Evolutionary conservation across 768 basidiomycete species (phyloP).

Genomic region (Favolaschia claudopus): DNA sequence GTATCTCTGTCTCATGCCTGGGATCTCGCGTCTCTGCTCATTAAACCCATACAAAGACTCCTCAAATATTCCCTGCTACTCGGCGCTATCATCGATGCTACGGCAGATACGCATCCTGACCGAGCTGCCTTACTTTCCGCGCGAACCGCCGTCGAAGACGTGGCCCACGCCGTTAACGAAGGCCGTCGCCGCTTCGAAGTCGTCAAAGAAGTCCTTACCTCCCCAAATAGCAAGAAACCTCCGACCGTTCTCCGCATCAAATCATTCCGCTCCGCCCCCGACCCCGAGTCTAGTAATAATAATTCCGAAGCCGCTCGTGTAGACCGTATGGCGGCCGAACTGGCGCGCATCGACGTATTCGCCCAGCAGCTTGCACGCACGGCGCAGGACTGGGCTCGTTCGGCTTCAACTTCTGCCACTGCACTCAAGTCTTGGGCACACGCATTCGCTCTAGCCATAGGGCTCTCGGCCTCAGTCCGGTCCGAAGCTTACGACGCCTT

Average conservation of each 20-base stretch:
- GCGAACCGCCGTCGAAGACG: constrained; percentile 68
- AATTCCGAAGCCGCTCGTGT: constrained; percentile 60
- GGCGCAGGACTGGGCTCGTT: constrained; percentile 68
- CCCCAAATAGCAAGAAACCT: constrained; percentile 51
- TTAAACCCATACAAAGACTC: constrained; percentile 96
- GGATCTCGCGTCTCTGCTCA: constrained; percentile 93
- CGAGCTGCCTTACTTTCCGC: constrained; percentile 63
- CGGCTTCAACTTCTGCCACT: constrained; percentile 56
- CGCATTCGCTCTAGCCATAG: constrained; percentile 73
- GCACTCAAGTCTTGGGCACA: constrained; percentile 68
- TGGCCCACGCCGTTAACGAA: constrained; percentile 82
- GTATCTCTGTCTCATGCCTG: constrained; percentile 84
- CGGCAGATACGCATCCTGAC: constrained; percentile 73
- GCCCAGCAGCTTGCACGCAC: constrained; percentile 67
- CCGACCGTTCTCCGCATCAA: constrained; percentile 35
- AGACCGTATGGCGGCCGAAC: constrained; percentile 59
- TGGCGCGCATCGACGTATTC: constrained; percentile 65
- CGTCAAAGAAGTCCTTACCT: constrained; percentile 73
- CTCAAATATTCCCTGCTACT: constrained; percentile 94
- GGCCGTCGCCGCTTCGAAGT: constrained; percentile 79
- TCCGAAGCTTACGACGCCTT: constrained; percentile 80
- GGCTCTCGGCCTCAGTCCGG: constrained; percentile 53
- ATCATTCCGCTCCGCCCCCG: constrained; percentile 15
- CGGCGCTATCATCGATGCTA: constrained; percentile 75
- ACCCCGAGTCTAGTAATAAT: constrained; percentile 25